phyloP scores from a whole-genome alignment of 768 basidiomycete species.

The Xerocomellus amylosporus region DNA sequence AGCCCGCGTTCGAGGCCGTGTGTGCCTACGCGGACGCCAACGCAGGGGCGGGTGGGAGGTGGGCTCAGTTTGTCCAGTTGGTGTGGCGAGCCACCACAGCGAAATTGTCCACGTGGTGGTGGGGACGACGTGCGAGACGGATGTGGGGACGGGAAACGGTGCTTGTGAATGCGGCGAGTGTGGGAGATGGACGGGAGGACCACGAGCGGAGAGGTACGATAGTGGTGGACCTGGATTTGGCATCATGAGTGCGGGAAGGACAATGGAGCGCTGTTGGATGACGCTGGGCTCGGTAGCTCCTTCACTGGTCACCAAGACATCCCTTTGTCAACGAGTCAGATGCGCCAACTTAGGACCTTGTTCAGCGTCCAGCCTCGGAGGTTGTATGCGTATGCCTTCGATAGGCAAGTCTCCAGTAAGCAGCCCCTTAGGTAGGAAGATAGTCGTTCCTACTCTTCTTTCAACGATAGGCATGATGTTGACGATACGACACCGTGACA shows the following conservation, averaged over 20 bases:
- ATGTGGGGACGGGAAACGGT: slow-evolving; percentile 20
- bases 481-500: not conserved
- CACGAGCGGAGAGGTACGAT: slow-evolving; percentile 26
- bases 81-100: slow-evolving; percentile 11
- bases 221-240: slow-evolving; percentile 24
- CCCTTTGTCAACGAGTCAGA: too few relatives aligned
- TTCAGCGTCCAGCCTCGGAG: not conserved
- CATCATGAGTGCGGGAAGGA: slow-evolving; percentile 1
- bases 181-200: slow-evolving; percentile 24
- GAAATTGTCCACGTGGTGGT: slow-evolving; percentile 4
- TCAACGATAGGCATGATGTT: not conserved
- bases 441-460: too few relatives aligned
- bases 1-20: slow-evolving; percentile 31
- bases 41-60: slow-evolving; percentile 11
- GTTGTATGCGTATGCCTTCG: not conserved
- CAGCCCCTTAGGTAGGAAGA: too few relatives aligned
- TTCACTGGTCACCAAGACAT: not conserved
- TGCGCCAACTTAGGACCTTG: too few relatives aligned
- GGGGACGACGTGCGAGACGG: slow-evolving; percentile 8
- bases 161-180: slow-evolving; percentile 34
- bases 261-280: not conserved
- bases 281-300: not conserved
- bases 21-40: slow-evolving; percentile 7
- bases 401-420: not conserved
- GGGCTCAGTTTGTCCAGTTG: slow-evolving; percentile 13